Evolutionary conservation across 78 protist genomes (phyloP).

Genomic region (Guillardia theta): DNA sequence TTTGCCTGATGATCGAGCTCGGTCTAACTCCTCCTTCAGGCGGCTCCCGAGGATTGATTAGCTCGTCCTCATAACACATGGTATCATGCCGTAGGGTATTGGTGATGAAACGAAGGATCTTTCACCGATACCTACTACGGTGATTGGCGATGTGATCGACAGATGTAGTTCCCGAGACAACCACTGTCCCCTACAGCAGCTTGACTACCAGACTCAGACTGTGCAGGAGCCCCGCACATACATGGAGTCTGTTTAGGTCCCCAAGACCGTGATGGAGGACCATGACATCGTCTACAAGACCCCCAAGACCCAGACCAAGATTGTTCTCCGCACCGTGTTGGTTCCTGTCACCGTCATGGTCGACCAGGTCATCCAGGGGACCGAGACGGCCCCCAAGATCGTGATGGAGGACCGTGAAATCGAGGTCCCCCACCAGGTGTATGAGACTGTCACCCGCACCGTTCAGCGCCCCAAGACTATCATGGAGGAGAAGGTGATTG

Average conservation of each 20-base stretch:
- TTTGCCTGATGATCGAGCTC: too few species aligned
- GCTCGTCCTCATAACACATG: too few species aligned
- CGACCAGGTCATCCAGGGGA: not conserved
- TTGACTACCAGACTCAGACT: too few species aligned
- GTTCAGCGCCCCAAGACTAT: not conserved
- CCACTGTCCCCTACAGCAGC: not conserved
- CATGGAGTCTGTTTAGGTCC: not conserved
- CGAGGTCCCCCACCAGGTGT: not conserved
- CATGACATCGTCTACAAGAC: not conserved
- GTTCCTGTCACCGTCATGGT: not conserved
- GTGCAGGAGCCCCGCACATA: not conserved
- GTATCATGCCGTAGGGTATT: too few species aligned
- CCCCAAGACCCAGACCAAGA: not conserved
- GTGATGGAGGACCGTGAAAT: not conserved
- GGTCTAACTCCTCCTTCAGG: too few species aligned
- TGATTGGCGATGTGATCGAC: not conserved
- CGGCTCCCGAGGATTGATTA: too few species aligned
- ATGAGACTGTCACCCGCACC: not conserved
- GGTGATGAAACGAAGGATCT: not conserved
- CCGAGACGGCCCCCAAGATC: not conserved
- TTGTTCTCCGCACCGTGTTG: not conserved
- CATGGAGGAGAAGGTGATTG: not conserved
- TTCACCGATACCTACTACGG: not conserved
- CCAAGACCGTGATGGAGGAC: not conserved
- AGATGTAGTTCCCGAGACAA: not conserved